Evolutionary conservation across 768 basidiomycete species (phyloP), one percentile per base, ranked within the genome.

Genomic region (Suillus hirtellus): DNA sequence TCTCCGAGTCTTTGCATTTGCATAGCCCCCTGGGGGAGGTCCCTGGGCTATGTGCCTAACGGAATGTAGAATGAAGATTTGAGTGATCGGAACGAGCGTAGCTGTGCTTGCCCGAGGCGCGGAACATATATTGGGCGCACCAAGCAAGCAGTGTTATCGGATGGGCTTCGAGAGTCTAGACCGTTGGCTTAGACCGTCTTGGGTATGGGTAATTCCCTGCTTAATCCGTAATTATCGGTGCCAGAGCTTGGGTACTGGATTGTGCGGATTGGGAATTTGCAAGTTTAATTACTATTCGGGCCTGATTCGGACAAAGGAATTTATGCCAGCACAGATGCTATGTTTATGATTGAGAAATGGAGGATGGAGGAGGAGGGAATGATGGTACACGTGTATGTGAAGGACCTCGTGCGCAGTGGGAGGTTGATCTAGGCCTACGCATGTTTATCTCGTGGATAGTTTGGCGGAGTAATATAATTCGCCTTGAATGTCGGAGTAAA

Each of bases 361-460:
- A 11, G n/a, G 21, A 47, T 34, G 44, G 15, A 49, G 34, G 34
- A 15, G 37, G 52, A 38, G 31, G 14, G 47, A 59, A 34, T 56
- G 59, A 60, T 47, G 27, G 24, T 47, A 35, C 60, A 53, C 52
- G 49, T 61, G 54, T 61, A 56, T 61, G 60, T 61, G 60, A 61
- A 56, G 4, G 12, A 34, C 56, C 60, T 61, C 56, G 60, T 61
- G 60, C 15, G 55, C 54, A 54, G 31, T 27, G 27, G 27, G 27
- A 27, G 27, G 27, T 27, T 27, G 27, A 27, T 27, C 27, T 31
- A 31, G 31, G 31, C 31, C 6, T 31, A 44, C 44, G 31, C 17
- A 52, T 52, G 52, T 34, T 53, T 34, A 12, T 53, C 19, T 53
- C 31, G 50, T 42, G 42, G 27, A 27, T 27, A 14, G 15, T 6